A percentile compares a stretch with the other conserved stretches of the same genome.
phyloP scores from a whole-genome alignment of 371 early-diverging fungal species.

The Mucor mucedo region DNA sequence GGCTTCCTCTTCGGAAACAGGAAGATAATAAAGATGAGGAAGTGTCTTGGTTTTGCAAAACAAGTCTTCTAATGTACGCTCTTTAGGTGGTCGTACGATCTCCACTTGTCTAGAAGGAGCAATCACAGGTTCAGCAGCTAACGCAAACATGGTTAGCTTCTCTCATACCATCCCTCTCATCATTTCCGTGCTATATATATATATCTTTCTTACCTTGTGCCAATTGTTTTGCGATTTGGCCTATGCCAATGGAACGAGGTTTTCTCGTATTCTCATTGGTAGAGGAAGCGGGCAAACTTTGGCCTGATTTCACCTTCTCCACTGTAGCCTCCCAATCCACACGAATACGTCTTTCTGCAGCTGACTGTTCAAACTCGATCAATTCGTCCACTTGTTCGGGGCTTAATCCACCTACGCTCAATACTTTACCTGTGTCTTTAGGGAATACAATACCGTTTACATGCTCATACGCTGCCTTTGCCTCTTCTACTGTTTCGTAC shows the following conservation, averaged over 20 bases:
- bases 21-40: constrained; percentile 61
- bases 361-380: constrained; percentile 65
- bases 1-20: constrained; percentile 49
- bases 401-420: constrained; percentile 65
- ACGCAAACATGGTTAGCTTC: not conserved
- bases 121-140: constrained; percentile 7
- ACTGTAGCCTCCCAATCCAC: constrained; percentile 45
- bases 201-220: constrained; percentile 37
- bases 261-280: constrained; percentile 25
- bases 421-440: constrained; percentile 65
- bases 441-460: constrained; percentile 71
- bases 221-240: constrained; percentile 45
- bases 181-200: not conserved
- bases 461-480: constrained; percentile 54
- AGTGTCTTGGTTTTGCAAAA: constrained; percentile 57
- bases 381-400: constrained; percentile 57
- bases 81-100: constrained; percentile 19
- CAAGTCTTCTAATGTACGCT: constrained; percentile 52
- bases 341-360: constrained; percentile 52
- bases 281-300: constrained; percentile 22
- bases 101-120: constrained; percentile 6
- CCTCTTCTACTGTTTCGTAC: constrained; percentile 59
- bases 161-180: no score
- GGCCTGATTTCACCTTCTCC: constrained; percentile 25
- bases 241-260: constrained; percentile 39